These are phyloP conservation scores for Volutella citrinella DNA, from an alignment of 2,329 filamentous ascomycete species.

Conservation along the genomic window DNA sequence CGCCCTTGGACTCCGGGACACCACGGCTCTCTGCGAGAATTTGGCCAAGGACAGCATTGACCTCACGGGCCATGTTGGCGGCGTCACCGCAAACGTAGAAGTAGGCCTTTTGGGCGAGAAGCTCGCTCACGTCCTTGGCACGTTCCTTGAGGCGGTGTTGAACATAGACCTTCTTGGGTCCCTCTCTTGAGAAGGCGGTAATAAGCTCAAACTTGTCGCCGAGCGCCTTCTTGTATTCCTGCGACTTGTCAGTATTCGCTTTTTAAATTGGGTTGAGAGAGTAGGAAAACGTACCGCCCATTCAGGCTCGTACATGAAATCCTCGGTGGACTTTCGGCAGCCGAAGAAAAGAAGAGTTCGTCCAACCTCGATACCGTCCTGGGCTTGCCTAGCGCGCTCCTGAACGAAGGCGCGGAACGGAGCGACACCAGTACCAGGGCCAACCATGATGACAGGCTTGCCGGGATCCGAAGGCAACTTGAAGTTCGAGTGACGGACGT, in stretches of 20 bases:
- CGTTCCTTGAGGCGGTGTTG: constrained; percentile 88
- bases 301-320: constrained; percentile 88
- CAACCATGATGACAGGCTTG: constrained; percentile 93
- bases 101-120: constrained; percentile 83
- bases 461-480: constrained; percentile 94
- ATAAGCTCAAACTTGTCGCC: constrained; percentile 88
- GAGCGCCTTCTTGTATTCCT: constrained; percentile 81
- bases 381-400: constrained; percentile 81
- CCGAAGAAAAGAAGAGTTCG: constrained; percentile 92
- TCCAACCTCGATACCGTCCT: constrained; percentile 78
- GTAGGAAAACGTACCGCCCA: constrained; percentile 70
- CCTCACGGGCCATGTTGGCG: constrained; percentile 93
- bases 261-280: no score
- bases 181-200: constrained; percentile 92
- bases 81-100: constrained; percentile 99
- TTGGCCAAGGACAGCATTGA: constrained; percentile 81
- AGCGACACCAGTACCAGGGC: constrained; percentile 92
- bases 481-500: constrained; percentile 98
- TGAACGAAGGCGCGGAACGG: constrained; percentile 96
- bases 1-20: constrained; percentile 80
- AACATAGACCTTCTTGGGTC: constrained; percentile 88
- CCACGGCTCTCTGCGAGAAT: constrained; percentile 84
- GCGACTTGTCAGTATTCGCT: constrained; percentile 24
- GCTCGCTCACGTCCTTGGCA: constrained; percentile 79
- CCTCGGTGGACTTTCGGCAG: constrained; percentile 82